These are phyloP conservation scores for Termitomyces sp. DNA, from an alignment of 768 basidiomycete species.

Conservation along the genomic window DNA sequence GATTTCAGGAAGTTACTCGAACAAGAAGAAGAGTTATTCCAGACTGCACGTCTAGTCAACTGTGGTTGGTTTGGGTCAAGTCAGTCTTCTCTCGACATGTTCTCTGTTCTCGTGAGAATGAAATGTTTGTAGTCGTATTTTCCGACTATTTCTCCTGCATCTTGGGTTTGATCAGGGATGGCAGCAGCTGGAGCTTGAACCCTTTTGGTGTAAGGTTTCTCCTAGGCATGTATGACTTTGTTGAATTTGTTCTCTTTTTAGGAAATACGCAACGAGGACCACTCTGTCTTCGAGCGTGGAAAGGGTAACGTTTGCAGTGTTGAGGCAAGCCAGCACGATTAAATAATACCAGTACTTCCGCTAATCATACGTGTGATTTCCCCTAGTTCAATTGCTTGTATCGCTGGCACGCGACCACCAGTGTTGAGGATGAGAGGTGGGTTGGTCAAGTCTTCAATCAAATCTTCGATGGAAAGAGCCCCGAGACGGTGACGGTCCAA, in stretches of 20 bases:
- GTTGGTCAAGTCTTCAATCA: constrained; percentile 40
- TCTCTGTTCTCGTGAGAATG: constrained; percentile 1
- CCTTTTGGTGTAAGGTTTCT: constrained; percentile 55
- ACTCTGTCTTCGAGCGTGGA: constrained; percentile 69
- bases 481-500: constrained; percentile 35
- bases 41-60: constrained; percentile 73
- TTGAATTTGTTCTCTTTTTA: constrained; percentile 15
- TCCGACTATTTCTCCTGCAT: constrained; percentile 82
- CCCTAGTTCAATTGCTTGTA: constrained; percentile 81
- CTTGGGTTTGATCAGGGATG: constrained; percentile 70
- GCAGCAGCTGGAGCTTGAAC: constrained; percentile 71
- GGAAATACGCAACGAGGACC: constrained; percentile 64
- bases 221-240: background rate
- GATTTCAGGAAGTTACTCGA: constrained; percentile 29
- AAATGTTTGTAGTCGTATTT: constrained; percentile 48
- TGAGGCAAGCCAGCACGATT: constrained; percentile 44
- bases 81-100: constrained; percentile 15
- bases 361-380: background rate
- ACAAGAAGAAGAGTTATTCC: constrained; percentile 81
- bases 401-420: constrained; percentile 81
- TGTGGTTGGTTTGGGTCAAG: constrained; percentile 72
- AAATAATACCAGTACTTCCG: too few species aligned
- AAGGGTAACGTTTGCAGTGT: constrained; percentile 80
- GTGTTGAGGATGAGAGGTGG: constrained; percentile 68
- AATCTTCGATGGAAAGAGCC: constrained; percentile 48